Conservation (phyloP, 164 flowering plant genomes). For the Vitis rotundifolia region DNA sequence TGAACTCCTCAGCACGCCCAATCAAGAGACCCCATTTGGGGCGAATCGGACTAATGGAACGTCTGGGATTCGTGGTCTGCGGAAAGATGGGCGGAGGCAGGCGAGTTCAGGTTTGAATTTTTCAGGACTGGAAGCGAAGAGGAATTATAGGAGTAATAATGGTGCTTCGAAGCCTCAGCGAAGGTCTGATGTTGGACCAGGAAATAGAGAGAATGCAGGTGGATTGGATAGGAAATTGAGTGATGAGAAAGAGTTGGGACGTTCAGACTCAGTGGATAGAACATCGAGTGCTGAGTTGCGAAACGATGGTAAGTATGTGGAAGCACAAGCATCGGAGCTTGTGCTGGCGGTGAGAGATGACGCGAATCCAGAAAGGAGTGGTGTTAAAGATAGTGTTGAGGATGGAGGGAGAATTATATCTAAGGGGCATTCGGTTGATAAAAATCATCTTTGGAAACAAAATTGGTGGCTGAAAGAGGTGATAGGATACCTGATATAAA, state of each 20-base stretch:
- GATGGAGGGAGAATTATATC: conserved; percentile 15
- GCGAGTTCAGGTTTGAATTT: conserved; percentile 21
- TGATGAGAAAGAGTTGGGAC: conserved; percentile 39
- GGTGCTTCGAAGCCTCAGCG: conserved; percentile 15
- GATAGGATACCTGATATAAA: conserved; percentile 33
- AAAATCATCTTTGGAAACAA: conserved; percentile 1
- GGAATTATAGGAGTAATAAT: conserved; percentile 27
- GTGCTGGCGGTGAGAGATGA: neutral
- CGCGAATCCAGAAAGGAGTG: conserved; percentile 11
- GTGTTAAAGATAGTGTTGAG: neutral
- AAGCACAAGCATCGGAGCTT: conserved; percentile 15
- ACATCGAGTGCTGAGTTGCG: conserved; percentile 29
- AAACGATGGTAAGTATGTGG: conserved; percentile 22
- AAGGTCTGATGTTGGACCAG: conserved; percentile 21
- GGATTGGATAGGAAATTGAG: conserved; percentile 30
- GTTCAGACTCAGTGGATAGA: conserved; percentile 26
- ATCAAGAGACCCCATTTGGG: conserved; percentile 11
- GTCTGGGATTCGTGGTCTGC: conserved; percentile 30
- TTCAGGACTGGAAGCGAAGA: conserved; percentile 30
- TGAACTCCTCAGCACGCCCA: conserved; percentile 60
- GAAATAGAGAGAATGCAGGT: conserved; percentile 19
- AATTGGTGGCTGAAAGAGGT: conserved; percentile 7
- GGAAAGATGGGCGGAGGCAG: conserved; percentile 37
- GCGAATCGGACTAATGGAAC: conserved; percentile 40
- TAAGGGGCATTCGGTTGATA: conserved; percentile 1